Evolutionary conservation across 345 rosid genomes (phyloP), one percentile per base, ranked within the genome.

Genomic region (Euphorbia peplus): DNA sequence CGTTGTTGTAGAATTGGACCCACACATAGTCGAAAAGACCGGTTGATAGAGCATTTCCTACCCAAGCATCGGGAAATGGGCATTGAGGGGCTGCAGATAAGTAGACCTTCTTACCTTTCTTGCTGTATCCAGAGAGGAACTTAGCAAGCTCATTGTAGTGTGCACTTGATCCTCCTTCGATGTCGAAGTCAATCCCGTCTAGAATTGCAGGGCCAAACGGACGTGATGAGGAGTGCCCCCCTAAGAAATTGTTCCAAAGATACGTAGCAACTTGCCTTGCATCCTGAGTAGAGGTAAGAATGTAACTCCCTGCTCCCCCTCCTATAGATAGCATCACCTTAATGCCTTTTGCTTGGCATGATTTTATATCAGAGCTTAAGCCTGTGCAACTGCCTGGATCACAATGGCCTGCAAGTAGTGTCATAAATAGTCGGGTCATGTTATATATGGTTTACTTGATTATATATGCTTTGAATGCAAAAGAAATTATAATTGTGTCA

Each of bases 261-360:
- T 51, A 70, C 25, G 25, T 25, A 42, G 64, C 69, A 56, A 71
- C 75, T 54, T 55, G 56, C 56, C 63, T 71, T n/a, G 75, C 75
- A 39, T 63, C 75, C n/a, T 71, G 61, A 13, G 54, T 3, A 11
- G 75, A 71, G 54, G 54, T 21, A n/a, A 71, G 69, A n/a, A 9
- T 8, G 16, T 54, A 54, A 28, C 48, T 68, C 3, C 56, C 57
- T 1, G 56, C 42, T 28, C 14, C 62, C 42, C 72, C 64, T 42
- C 64, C 64, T 21, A 68, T 68, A 4, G 57, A 68, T 28, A 58
- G 72, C 64, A 58, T 44, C 14, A 68, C 48, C 26, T 58, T 19
- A 3, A 68, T 47, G 30, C 64, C 72, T 68, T 68, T 68, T 29
- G 72, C 30, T 68, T 58, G 72, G 10, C 55, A 68, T 28, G 72